Base-by-base conservation (phyloP, 1,284 basidiomycete genomes). In the Naganishia cerealis region DNA sequence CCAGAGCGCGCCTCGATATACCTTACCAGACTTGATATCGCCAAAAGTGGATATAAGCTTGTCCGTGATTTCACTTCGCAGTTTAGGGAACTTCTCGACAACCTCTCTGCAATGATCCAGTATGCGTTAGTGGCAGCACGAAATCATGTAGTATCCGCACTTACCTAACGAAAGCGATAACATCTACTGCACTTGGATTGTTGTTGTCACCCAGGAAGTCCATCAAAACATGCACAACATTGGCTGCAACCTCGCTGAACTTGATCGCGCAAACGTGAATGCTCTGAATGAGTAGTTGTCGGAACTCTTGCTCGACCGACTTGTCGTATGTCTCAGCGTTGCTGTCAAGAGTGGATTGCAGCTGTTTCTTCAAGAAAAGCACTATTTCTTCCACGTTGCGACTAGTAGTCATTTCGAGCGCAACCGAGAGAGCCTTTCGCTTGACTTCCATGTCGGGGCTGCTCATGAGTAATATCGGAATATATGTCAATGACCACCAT, bases 321-420 rank as follows among this genome's bases (percentile, higher is more conserved):
- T 78, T 78, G 75, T 81, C 79, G 68, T 75, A 80, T 67, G 95
- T 93, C 71, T 88, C 89, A 57, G 71, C 65, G 12, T 90, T 88
- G 57, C 87, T 85, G 73, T 92, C 92, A 75, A 91, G 87, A 1
- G 95, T 98, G 79, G 88, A 89, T 76, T 90, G 87, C n/a, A 99
- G 85, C 79, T 99, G 94, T 82, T 99, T 99, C 85, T 98, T 98
- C 75, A 99, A 84, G 85, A 97, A 93, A 1, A 92, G 80, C 1
- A 97, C 94, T 1, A 98, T 93, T 67, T 99, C 96, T 76, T 98
- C 95, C n/a, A 99, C 93, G 74, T 96, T 99, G 66, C 94, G 84
- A 75, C 91, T 92, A 13, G 91, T 90, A 1, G 94, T 91, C 91
- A 99, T 94, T 76, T 90, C 92, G 66, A 99, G 83, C 8, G 94